These are phyloP conservation scores for Mangifera indica DNA, from an alignment of 345 rosid species.

Conservation along the genomic window DNA sequence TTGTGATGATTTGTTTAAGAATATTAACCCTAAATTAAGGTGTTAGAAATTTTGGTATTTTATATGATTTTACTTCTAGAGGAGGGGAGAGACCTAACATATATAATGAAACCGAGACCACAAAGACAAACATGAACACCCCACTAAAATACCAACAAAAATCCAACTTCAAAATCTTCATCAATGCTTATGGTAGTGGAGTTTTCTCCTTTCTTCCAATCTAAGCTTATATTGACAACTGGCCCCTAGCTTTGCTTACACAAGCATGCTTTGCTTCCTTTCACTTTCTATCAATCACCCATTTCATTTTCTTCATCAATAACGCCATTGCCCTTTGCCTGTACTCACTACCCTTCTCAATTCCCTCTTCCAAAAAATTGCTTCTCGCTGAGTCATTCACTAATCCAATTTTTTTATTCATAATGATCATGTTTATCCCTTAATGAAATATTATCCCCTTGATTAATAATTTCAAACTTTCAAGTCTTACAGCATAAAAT, in stretches of 20 bases:
- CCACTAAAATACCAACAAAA: constrained; percentile 18
- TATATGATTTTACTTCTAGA: no score
- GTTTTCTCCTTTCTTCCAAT: constrained; percentile 15
- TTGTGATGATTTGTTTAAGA: no score
- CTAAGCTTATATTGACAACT: constrained; percentile 17
- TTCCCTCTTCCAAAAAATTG: not conserved
- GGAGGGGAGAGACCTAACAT: no score
- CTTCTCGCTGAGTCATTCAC: not conserved
- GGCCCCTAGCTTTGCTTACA: constrained; percentile 8
- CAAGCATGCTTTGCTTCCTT: constrained; percentile 6
- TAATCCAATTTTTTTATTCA: no score
- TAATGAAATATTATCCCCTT: no score
- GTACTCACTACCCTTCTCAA: not conserved
- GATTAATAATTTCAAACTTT: no score
- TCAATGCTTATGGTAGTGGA: constrained; percentile 14
- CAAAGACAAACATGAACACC: not conserved
- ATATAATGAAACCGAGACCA: no score
- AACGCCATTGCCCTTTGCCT: not conserved
- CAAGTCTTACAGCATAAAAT: no score
- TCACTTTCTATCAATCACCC: no score
- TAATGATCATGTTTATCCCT: no score
- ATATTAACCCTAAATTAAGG: no score
- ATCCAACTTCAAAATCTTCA: not conserved
- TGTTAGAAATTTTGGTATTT: no score
- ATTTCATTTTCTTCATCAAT: not conserved